Base-by-base conservation (phyloP, 2,329 filamentous ascomycete genomes). In the Akanthomyces muscarius region DNA sequence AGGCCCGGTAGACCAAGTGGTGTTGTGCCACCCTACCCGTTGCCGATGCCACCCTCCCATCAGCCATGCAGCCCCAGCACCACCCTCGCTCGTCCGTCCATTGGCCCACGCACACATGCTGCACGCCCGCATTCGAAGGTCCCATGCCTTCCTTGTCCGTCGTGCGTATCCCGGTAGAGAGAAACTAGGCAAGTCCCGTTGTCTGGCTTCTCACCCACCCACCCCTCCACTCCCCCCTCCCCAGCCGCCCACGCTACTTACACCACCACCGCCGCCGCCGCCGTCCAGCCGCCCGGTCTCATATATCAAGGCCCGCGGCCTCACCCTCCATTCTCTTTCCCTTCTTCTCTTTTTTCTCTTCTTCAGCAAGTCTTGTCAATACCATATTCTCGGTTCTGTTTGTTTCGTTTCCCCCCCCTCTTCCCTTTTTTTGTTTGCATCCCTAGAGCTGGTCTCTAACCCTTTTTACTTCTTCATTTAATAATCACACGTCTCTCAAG, bases 371-470 rank as follows among this genome's bases (percentile, higher is more conserved):
- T 60, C 56, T 55, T 55, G 55, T 48, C 62, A 63, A 63, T 54
- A 50, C 30, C 7, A 60, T 25, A 63, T 63, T 53, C 53, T 81
- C 77, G 76, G 80, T 84, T 82, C 80, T 73, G 70, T 73, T 72
- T 61, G 51, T 61, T 68, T 67, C 68, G 68, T 67, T 67, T 64
- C 76, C 73, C 72, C 72, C 71, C 72, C 74, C 72, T 73, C 69
- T 67, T 69, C 65, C 67, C 72, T 72, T 74, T 75, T 74, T 71
- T 74, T 74, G 70, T 75, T 74, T 74, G 73, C 69, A 70, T 74
- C 66, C 69, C 61, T 75, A 77, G 82, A 84, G 83, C 83, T 78
- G 82, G 82, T 79, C 83, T 85, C 83, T 81, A 77, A 74, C 71
- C 33, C 61, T 66, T 63, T 63, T 64, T 73, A 71, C 68, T 50